Percentiles rank a stretch among this genome's conserved stretches.
Conservation (phyloP, 192 early-diverging fungal genomes). For the Linnemannia exigua region DNA sequence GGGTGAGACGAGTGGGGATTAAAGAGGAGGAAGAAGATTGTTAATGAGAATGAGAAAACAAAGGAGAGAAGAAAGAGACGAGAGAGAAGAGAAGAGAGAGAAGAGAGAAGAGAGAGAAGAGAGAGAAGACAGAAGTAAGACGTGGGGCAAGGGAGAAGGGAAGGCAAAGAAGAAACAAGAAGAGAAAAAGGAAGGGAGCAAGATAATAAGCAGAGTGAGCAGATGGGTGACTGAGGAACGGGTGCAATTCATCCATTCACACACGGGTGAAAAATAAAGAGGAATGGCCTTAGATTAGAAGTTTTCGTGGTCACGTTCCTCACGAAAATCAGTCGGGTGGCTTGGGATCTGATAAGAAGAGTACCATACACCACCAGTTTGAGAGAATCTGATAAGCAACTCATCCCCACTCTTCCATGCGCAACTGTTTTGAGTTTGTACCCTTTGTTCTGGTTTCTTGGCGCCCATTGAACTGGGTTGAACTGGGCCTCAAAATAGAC, state of each 20-base stretch:
- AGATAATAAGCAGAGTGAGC: not conserved
- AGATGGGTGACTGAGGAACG: not conserved
- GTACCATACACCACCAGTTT: not conserved
- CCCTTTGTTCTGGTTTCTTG: not conserved
- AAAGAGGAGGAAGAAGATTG: not conserved
- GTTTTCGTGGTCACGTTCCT: too few species aligned
- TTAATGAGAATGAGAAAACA: not conserved
- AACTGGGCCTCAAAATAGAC: not conserved
- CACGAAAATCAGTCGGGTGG: conserved; percentile 18
- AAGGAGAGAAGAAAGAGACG: not conserved
- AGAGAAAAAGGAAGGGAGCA: not conserved
- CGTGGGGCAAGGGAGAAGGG: not conserved
- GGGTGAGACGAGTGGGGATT: not conserved
- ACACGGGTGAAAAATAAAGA: too few species aligned
- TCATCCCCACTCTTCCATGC: not conserved
- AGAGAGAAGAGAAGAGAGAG: not conserved
- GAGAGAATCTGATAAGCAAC: not conserved
- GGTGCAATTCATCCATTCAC: not conserved
- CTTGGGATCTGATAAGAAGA: conserved; percentile 37
- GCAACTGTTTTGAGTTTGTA: not conserved
- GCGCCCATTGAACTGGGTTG: conserved; percentile 3
- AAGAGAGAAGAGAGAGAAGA: not conserved
- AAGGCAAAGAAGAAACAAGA: not conserved
- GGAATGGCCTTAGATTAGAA: not conserved
- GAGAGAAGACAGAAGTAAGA: not conserved